Evolutionary conservation across 2,329 filamentous ascomycete genomes (phyloP), one percentile per base, ranked within the genome.

Genomic region (Huntiella bhutanensis): DNA sequence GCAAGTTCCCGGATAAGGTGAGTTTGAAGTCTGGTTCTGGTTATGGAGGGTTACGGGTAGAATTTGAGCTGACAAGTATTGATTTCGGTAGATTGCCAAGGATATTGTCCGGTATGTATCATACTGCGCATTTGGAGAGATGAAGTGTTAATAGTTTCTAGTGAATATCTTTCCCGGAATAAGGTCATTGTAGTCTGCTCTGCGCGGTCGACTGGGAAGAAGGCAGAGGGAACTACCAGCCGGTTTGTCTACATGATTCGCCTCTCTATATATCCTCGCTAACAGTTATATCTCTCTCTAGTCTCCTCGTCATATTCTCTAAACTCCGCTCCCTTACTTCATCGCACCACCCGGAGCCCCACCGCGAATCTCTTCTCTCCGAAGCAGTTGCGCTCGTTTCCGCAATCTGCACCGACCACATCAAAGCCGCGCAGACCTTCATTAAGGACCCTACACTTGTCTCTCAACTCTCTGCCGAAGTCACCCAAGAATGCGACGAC

Each of bases 131-230:
- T 17, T 8, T 7, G 11, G 4, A 6, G 11, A n/a, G 5, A 17
- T 22, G 6, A 11, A 13, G 6, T 33, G 28, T 17, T 42, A 41
- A 36, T 33, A 5, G 4, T 48, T 54, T 47, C 19, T 46, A 52
- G 49, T 11, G 42, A 48, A 15, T 49, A 52, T 58, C 63, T 92
- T 47, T 66, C 67, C 46, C 66, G 75, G 48, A 78, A 85, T 58
- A 79, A 79, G 60, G 77, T 95, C 53, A 87, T 86, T 48, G 80
- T 98, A 48, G 88, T 98, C 49, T 98, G 91, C 65, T 98, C 91
- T 51, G 91, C 91, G 37, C 73, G 91, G 59, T 95, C 86, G 64
- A 91, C 83, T 50, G 87, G 85, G 52, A 93, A 88, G 60, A 98
- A 98, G 66, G 75, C 79, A 46, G 85, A 92, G 55, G 91, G 91